phyloP scores from a whole-genome alignment of 2,329 filamentous ascomycete species.

The Claviceps humidiphila region DNA sequence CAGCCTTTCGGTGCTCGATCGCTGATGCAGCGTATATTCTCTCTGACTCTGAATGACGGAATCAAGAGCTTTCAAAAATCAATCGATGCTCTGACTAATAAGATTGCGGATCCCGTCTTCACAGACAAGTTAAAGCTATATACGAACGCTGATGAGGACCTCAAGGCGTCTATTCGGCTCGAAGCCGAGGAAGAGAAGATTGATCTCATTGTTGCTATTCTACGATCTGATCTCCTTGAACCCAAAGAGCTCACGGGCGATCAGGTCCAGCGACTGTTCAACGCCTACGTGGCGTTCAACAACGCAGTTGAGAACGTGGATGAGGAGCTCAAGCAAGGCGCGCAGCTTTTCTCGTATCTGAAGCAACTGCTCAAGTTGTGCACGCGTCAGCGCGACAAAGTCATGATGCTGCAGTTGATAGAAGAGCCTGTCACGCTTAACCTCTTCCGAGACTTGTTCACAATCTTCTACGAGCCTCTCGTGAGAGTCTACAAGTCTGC shows the following conservation, averaged over 20 bases:
- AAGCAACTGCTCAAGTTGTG: constrained; percentile 91
- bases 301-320: constrained; percentile 85
- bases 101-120: constrained; percentile 70
- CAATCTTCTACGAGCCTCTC: constrained; percentile 96
- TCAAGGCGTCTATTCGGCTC: constrained; percentile 60
- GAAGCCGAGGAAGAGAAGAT: constrained; percentile 63
- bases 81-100: constrained; percentile 62
- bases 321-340: constrained; percentile 75
- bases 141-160: constrained; percentile 57
- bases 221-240: constrained; percentile 64
- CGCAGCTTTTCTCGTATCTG: constrained; percentile 82
- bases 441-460: constrained; percentile 89
- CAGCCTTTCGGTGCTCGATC: constrained; percentile 88
- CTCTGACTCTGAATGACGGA: constrained; percentile 79
- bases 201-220: constrained; percentile 73
- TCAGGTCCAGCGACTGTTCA: constrained; percentile 77
- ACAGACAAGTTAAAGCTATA: constrained; percentile 73
- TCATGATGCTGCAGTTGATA: constrained; percentile 91
- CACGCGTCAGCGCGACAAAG: constrained; percentile 83
- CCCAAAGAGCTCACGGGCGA: constrained; percentile 52
- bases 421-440: constrained; percentile 97
- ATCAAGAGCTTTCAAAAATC: constrained; percentile 76
- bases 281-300: constrained; percentile 93
- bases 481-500: constrained; percentile 97
- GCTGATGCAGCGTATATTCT: constrained; percentile 87